Evolutionary conservation across 345 rosid species (phyloP).

Genomic region (Sisymbrium altissimum): DNA sequence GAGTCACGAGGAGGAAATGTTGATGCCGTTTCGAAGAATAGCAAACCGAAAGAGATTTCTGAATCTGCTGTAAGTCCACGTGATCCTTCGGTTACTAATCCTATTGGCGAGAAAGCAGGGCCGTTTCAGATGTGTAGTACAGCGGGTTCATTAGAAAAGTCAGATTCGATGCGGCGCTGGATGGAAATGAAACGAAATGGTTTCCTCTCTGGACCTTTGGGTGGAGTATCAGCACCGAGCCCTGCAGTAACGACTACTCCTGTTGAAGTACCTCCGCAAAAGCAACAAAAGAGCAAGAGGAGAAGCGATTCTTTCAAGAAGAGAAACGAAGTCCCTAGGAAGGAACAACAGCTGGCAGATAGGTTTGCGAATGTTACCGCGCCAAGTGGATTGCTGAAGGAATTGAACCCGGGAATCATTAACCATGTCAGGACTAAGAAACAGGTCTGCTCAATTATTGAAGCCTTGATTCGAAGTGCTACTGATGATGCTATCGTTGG

Average conservation of each 20-base stretch:
- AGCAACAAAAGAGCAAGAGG: constrained; percentile 63
- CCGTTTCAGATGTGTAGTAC: constrained; percentile 18
- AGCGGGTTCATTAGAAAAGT: constrained; percentile 45
- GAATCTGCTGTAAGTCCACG: constrained; percentile 61
- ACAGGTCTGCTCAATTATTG: constrained; percentile 90
- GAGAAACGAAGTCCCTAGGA: constrained; percentile 29
- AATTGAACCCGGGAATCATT: constrained; percentile 87
- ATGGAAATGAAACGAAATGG: constrained; percentile 94
- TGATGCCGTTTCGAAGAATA: constrained; percentile 46
- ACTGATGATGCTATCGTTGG: constrained; percentile 25
- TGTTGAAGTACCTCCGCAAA: constrained; percentile 59
- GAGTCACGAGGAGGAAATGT: not conserved
- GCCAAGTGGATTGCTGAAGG: constrained; percentile 87
- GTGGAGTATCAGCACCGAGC: constrained; percentile 31
- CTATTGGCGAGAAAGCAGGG: constrained; percentile 11
- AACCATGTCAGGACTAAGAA: constrained; percentile 81
- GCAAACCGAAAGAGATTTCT: constrained; percentile 42
- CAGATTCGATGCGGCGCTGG: constrained; percentile 71
- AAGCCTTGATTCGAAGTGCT: constrained; percentile 66
- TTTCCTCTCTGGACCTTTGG: constrained; percentile 70
- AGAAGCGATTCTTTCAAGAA: constrained; percentile 53
- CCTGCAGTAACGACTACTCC: not conserved
- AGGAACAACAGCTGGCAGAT: constrained; percentile 67
- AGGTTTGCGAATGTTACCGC: constrained; percentile 79
- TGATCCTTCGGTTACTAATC: not conserved